Evolutionary conservation across 495 filamentous ascomycete genomes (phyloP).

Genomic region (Aspergillus haitiensis): DNA sequence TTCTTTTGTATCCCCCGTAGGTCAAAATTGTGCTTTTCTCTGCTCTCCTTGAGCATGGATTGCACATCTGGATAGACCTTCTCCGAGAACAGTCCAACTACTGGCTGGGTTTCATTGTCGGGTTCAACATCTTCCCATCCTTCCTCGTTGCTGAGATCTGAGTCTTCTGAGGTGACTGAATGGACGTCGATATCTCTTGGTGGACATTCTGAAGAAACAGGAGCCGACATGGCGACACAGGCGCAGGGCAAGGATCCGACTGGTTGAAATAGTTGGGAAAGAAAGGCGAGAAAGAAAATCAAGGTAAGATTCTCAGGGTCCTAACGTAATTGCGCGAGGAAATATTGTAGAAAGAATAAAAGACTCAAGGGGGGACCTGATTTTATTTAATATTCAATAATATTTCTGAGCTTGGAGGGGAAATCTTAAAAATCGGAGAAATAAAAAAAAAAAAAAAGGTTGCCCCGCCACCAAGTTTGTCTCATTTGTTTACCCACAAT

Average conservation of each 20-base stretch:
- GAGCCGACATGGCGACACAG: conserved; percentile 33
- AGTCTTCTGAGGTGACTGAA: conserved; percentile 44
- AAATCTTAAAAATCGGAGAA: too few relatives aligned
- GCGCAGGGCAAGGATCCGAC: conserved; percentile 11
- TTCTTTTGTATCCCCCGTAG: conserved; percentile 62
- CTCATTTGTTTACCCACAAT: conserved; percentile 39
- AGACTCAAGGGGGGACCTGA: neutral
- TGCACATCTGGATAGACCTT: conserved; percentile 62
- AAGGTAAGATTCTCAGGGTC: too few relatives aligned
- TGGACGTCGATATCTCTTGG: conserved; percentile 33
- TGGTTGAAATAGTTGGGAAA: too few relatives aligned
- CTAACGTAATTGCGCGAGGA: too few relatives aligned
- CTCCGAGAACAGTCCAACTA: conserved; percentile 71
- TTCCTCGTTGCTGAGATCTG: conserved; percentile 59
- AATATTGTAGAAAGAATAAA: neutral
- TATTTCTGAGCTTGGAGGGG: too few relatives aligned
- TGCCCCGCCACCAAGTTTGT: conserved; percentile 38
- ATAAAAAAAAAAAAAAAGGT: conserved; percentile 27
- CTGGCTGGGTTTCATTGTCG: conserved; percentile 62
- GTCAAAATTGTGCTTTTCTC: conserved; percentile 71
- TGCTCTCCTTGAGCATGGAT: conserved; percentile 72
- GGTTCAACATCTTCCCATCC: conserved; percentile 82
- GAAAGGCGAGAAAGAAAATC: too few relatives aligned
- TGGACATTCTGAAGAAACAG: conserved; percentile 23
- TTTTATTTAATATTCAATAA: neutral